phyloP scores from a whole-genome alignment of 2,329 filamentous ascomycete genomes.

The Nothophaeocryptopus gaeumannii region DNA sequence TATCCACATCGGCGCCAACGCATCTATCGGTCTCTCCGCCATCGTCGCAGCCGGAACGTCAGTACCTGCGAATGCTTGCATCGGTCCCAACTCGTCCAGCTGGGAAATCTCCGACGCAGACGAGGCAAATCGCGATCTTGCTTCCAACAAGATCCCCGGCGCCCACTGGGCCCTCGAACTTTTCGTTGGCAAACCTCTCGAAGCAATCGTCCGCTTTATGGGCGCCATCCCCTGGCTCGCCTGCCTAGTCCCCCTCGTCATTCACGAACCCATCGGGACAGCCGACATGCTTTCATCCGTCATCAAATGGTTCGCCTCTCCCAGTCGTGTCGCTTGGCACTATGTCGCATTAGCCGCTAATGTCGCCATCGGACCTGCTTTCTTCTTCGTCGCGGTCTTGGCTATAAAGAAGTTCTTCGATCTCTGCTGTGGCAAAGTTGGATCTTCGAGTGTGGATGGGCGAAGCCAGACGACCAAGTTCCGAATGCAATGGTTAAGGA shows the following conservation, averaged over 20 bases:
- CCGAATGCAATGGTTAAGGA: constrained; percentile 46
- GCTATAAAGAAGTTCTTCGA: constrained; percentile 45
- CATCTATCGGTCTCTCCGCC: constrained; percentile 49
- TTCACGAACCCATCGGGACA: constrained; percentile 35
- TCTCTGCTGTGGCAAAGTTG: constrained; percentile 30
- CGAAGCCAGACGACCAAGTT: constrained; percentile 44
- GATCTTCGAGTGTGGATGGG: constrained; percentile 33
- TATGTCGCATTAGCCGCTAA: constrained; percentile 49
- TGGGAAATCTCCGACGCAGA: constrained; percentile 52
- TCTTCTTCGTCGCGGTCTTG: constrained; percentile 46
- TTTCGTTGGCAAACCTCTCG: constrained; percentile 46
- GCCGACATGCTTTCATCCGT: constrained; percentile 42
- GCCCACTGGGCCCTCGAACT: constrained; percentile 47
- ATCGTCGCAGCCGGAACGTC: constrained; percentile 52
- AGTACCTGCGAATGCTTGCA: constrained; percentile 51
- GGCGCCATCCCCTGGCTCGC: constrained; percentile 46
- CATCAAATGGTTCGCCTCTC: constrained; percentile 51
- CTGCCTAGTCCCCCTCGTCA: constrained; percentile 46
- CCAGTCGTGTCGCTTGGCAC: constrained; percentile 49
- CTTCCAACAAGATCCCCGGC: constrained; percentile 38
- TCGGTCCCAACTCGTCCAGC: constrained; percentile 58
- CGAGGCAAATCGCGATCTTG: constrained; percentile 49
- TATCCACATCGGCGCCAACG: constrained; percentile 51
- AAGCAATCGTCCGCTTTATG: constrained; percentile 41
- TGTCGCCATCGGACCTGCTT: constrained; percentile 42